These are phyloP conservation scores for Penicillium macrosclerotiorum DNA, from an alignment of 495 filamentous ascomycete genomes.

Conservation along the genomic window DNA sequence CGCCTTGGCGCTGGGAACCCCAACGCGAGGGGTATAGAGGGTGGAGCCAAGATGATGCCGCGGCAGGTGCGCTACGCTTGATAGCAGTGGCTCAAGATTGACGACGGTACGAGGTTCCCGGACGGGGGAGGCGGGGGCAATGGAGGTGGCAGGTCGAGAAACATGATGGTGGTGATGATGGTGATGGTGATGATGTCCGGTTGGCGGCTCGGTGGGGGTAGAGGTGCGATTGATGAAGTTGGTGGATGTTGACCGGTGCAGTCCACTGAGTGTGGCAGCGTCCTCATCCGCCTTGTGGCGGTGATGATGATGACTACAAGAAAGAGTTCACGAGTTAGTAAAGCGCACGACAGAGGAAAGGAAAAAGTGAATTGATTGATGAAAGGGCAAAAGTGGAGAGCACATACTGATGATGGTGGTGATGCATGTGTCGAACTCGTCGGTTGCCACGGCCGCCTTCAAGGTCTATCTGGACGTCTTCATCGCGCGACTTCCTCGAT, in stretches of 20 bases:
- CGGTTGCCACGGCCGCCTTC: conserved; percentile 56
- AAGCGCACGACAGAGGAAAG: too few species aligned
- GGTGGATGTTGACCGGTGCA: conserved; percentile 35
- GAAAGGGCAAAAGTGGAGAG: conserved; percentile 5
- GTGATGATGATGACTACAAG: conserved; percentile 69
- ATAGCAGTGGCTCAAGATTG: conserved; percentile 63
- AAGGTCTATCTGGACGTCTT: conserved; percentile 55
- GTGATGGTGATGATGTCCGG: conserved; percentile 48
- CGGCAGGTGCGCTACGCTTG: conserved; percentile 65
- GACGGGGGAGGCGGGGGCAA: conserved; percentile 40
- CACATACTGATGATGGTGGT: conserved; percentile 61
- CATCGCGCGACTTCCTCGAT: conserved; percentile 51
- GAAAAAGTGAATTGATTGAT: not conserved
- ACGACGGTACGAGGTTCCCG: conserved; percentile 63
- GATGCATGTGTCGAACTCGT: conserved; percentile 53
- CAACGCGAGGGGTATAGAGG: conserved; percentile 52
- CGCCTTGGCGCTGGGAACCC: conserved; percentile 42
- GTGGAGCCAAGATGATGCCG: conserved; percentile 81
- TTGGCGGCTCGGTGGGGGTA: conserved; percentile 36
- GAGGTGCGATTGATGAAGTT: conserved; percentile 36
- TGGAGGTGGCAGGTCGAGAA: conserved; percentile 28
- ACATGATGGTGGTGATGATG: conserved; percentile 57
- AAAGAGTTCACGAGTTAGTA: conserved; percentile 25
- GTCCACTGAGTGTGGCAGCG: conserved; percentile 31
- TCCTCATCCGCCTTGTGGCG: conserved; percentile 70